Evolutionary conservation across 345 rosid genomes (phyloP).

Genomic region (Gossypium arboreum): DNA sequence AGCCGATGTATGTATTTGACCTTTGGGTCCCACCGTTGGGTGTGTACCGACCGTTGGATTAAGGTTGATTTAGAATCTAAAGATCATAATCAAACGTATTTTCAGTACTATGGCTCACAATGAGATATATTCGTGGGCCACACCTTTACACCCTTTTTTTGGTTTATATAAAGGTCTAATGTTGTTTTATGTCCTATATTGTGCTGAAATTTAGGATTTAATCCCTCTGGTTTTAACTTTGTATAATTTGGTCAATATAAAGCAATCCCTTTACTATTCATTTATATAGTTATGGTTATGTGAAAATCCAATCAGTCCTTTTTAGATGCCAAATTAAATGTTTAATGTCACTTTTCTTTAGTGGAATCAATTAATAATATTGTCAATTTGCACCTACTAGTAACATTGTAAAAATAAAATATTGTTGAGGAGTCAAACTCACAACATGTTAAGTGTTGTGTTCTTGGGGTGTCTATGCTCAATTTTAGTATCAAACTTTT

Average conservation of each 20-base stretch:
- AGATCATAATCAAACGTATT: neutral
- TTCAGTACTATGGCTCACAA: slow-evolving; percentile 1
- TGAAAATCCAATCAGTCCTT: too few relatives aligned
- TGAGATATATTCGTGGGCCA: neutral
- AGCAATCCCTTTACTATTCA: too few relatives aligned
- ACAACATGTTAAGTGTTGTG: too few relatives aligned
- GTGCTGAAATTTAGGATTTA: neutral
- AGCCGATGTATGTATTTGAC: slow-evolving; percentile 27
- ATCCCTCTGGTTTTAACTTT: neutral
- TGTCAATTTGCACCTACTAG: too few relatives aligned
- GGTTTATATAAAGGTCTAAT: neutral
- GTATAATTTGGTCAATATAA: neutral
- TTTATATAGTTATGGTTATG: too few relatives aligned
- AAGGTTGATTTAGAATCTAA: neutral
- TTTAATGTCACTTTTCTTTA: too few relatives aligned
- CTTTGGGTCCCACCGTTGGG: neutral
- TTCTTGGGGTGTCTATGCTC: too few relatives aligned
- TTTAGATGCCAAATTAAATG: too few relatives aligned
- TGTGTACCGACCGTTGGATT: slow-evolving; percentile 18
- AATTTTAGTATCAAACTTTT: too few relatives aligned
- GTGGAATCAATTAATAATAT: too few relatives aligned
- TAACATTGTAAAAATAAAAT: too few relatives aligned
- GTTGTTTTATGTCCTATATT: neutral
- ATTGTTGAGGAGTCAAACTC: too few relatives aligned
- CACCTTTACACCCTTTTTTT: neutral